Evolutionary conservation across 83 land plant species (phyloP).

Genomic region (Picea abies): DNA sequence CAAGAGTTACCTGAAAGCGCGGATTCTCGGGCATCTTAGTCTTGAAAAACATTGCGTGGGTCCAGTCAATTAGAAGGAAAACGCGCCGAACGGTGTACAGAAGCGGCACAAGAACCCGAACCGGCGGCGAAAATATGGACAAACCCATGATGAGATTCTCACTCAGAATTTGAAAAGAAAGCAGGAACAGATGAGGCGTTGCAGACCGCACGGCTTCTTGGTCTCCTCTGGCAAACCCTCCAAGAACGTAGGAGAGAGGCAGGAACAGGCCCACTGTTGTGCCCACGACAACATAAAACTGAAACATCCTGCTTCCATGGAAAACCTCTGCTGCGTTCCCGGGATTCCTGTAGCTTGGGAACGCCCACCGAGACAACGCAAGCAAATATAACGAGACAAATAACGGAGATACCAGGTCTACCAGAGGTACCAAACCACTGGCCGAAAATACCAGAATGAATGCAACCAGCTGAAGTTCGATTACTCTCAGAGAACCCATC

Average conservation of each 20-base stretch:
- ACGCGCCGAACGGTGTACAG: constrained; percentile 77
- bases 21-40: constrained; percentile 49
- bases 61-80: constrained; percentile 72
- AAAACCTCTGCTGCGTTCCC: constrained; percentile 41
- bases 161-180: constrained; percentile 86
- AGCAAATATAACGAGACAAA: constrained; percentile 62
- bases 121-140: constrained; percentile 81
- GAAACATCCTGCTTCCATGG: constrained; percentile 63
- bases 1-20: constrained; percentile 26
- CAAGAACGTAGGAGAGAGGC: constrained; percentile 88
- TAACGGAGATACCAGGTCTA: constrained; percentile 80
- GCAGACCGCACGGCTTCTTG: constrained; percentile 78
- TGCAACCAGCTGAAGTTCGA: constrained; percentile 92
- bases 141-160: constrained; percentile 82
- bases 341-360: constrained; percentile 41
- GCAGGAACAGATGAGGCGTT: constrained; percentile 87
- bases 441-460: constrained; percentile 97
- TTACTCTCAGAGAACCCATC: constrained; percentile 90
- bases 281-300: constrained; percentile 74
- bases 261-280: constrained; percentile 80
- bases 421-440: constrained; percentile 84
- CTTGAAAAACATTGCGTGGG: constrained; percentile 36
- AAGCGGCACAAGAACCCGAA: constrained; percentile 77
- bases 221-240: constrained; percentile 94
- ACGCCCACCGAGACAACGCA: constrained; percentile 62